Percentiles rank a stretch among this genome's conserved stretches.
Conservation (phyloP, 177 flowering plant species). For the Vitis hybrid region DNA sequence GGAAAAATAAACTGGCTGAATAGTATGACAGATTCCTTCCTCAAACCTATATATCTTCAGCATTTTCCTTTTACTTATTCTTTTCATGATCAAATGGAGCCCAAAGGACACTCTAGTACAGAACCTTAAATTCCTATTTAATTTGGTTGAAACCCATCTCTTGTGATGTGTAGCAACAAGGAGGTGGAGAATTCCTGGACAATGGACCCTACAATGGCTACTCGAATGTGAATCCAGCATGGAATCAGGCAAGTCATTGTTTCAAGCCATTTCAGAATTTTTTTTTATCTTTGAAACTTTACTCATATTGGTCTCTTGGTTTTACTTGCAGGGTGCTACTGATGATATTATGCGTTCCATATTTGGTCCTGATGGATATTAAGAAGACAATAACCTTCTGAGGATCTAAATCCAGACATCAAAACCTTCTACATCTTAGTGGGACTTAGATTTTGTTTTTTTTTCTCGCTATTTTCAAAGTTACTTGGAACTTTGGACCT, state of each 20-base stretch:
- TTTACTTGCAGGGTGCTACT: not conserved
- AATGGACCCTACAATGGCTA: not conserved
- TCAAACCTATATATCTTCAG: too few species aligned
- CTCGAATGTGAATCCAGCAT: not conserved
- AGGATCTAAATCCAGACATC: not conserved
- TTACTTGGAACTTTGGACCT: not conserved
- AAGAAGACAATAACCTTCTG: too few species aligned
- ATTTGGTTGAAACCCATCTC: not conserved
- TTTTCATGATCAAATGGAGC: too few species aligned
- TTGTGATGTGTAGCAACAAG: conserved; percentile 4
- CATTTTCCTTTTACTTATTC: too few species aligned
- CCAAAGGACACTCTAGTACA: too few species aligned
- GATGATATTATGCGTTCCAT: conserved; percentile 14
- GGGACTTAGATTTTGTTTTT: not conserved
- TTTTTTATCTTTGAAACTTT: too few species aligned
- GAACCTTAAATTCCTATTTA: too few species aligned
- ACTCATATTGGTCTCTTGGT: too few species aligned
- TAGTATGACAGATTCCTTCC: too few species aligned
- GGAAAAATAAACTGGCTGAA: too few species aligned
- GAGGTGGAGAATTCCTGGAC: not conserved
- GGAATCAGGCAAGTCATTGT: not conserved
- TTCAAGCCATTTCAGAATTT: too few species aligned
- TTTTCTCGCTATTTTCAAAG: not conserved
- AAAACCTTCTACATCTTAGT: not conserved
- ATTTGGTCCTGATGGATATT: not conserved